Evolutionary conservation across 768 basidiomycete genomes (phyloP).

Genomic region (Naganishia vaughanmartiniae): DNA sequence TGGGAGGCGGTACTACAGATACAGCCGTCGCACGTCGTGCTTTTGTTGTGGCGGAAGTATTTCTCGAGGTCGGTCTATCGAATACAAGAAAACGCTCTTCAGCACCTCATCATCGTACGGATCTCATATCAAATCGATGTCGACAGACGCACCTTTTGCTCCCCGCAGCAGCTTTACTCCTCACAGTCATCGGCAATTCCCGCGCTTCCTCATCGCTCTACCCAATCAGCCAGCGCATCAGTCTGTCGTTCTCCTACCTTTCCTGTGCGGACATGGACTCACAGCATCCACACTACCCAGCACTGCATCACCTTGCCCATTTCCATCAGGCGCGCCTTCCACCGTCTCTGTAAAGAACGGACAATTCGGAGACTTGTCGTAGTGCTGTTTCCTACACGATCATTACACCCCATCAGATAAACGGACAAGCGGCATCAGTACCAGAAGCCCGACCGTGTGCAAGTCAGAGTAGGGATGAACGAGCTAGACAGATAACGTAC

Average conservation of each 20-base stretch:
- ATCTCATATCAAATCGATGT: background rate
- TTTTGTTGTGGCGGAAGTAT: background rate
- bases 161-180: slow-evolving; percentile 16
- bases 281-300: background rate
- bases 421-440: background rate
- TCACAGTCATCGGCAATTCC: slow-evolving; percentile 7
- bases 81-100: too few relatives aligned
- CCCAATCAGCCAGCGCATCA: background rate
- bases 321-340: background rate
- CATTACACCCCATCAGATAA: background rate
- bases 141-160: slow-evolving; percentile 9
- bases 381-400: slow-evolving; percentile 62
- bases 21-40: background rate
- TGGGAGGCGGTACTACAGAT: background rate
- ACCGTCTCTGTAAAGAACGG: slow-evolving; percentile 54
- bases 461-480: background rate
- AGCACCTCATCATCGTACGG: background rate
- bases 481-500: slow-evolving; percentile 59
- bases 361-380: slow-evolving; percentile 63
- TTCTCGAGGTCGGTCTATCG: slow-evolving; percentile 11
- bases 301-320: background rate
- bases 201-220: slow-evolving; percentile 4
- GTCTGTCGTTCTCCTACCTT: background rate
- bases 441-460: background rate
- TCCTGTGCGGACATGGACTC: background rate